Percentiles rank a stretch among this genome's conserved stretches.
Conservation (phyloP, 768 basidiomycete genomes). For the Heimioporus sp. region DNA sequence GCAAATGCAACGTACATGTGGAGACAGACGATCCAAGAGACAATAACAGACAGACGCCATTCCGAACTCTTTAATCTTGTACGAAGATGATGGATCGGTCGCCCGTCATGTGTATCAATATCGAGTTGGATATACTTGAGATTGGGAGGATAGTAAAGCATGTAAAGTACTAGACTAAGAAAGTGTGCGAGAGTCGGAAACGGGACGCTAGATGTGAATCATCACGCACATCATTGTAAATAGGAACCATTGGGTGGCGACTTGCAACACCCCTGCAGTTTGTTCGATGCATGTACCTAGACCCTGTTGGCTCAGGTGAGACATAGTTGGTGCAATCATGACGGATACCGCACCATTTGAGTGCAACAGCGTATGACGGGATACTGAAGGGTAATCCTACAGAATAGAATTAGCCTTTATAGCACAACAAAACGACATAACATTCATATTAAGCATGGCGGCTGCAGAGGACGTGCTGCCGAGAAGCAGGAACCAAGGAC, state of each 20-base stretch:
- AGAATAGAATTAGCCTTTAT: background rate
- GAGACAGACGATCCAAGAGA: constrained; percentile 65
- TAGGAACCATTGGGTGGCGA: constrained; percentile 78
- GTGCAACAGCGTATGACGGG: constrained; percentile 78
- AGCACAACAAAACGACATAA: background rate
- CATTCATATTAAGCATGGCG: constrained; percentile 81
- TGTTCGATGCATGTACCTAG: constrained; percentile 73
- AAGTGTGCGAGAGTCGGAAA: background rate
- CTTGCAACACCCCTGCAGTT: constrained; percentile 79
- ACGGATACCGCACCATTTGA: constrained; percentile 54
- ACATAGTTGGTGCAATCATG: background rate
- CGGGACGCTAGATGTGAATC: background rate
- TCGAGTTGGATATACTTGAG: constrained; percentile 64
- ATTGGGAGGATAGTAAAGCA: constrained; percentile 86
- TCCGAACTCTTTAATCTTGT: constrained; percentile 54
- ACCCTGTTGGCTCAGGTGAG: constrained; percentile 42
- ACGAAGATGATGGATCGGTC: constrained; percentile 42
- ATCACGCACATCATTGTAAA: constrained; percentile 79
- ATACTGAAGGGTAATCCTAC: constrained; percentile 82
- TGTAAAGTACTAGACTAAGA: constrained; percentile 79
- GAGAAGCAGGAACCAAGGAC: constrained; percentile 86
- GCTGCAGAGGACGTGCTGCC: constrained; percentile 84
- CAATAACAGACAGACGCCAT: constrained; percentile 76
- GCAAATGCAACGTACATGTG: constrained; percentile 63
- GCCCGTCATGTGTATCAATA: constrained; percentile 41